Base-by-base conservation (phyloP, 352 stramenopile genomes). In the Globisporangium rhizosaccharum region DNA sequence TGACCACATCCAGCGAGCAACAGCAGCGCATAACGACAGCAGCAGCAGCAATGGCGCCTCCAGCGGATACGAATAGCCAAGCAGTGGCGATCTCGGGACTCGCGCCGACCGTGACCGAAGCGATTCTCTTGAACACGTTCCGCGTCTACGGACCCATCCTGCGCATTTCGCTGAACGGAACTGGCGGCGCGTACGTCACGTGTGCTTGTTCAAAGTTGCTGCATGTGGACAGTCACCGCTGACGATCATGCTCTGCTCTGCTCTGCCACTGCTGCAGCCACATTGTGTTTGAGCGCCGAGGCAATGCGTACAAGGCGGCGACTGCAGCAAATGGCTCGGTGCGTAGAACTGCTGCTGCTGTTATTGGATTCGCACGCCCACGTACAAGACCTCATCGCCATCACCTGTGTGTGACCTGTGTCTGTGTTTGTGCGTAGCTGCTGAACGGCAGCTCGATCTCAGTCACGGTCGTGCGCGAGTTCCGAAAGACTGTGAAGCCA, bases 71-170 rank as follows among this genome's bases (percentile, higher is more conserved):
- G 6, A 49, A 11, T 18, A 26, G 17, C 44, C 44, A 49, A n/a
- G 39, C 39, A 17, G 39, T 45, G 14, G 39, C 44, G 56, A 37
- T 91, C 53, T 76, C 79, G 37, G 77, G 77, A n/a, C 67, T 89
- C 15, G 64, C 65, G 33, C 64, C 57, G 2, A 62, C 46, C n/a
- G 61, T 81, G 25, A 71, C 61, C 5, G 67, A 87, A 28, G 49
- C 48, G 14, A 57, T 72, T 59, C 68, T 92, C 48, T 71, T 67
- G 48, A 86, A 79, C 25, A 76, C 88, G 65, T 85, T 83, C 57
- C 67, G 74, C 37, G 66, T 71, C 1, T 86, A 85, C 51, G 82
- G 82, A 11, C 66, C 70, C 44, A 75, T 92, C 46, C 45, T 79
- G 57, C 79, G 82, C 57, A 62, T 87, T 53, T 59, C 65, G 28